Percentiles rank a stretch among this genome's conserved stretches.
Conservation (phyloP, 1,284 basidiomycete genomes). For the Cutaneotrichosporon dermatis region DNA sequence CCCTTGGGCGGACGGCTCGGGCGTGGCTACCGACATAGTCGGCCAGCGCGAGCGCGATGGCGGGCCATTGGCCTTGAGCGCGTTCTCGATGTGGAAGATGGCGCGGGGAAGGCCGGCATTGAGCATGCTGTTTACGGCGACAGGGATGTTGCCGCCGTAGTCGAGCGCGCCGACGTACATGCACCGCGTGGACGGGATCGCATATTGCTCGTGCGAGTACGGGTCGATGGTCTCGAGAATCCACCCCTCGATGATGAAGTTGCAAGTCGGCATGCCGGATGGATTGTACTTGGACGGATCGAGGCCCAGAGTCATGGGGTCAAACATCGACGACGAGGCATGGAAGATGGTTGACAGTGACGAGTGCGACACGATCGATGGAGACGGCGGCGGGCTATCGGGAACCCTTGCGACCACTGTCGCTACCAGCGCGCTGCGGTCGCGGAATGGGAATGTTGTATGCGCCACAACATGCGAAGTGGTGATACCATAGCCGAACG, state of each 20-base stretch:
- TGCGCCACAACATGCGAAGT: conserved; percentile 55
- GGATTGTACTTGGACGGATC: conserved; percentile 70
- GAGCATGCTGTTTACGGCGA: conserved; percentile 80
- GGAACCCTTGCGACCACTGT: conserved; percentile 65
- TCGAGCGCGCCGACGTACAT: conserved; percentile 85
- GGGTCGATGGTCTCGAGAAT: conserved; percentile 94
- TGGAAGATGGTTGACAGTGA: conserved; percentile 60
- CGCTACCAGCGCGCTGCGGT: conserved; percentile 78
- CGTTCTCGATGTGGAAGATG: conserved; percentile 66
- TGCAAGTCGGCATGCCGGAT: conserved; percentile 67
- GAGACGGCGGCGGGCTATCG: conserved; percentile 49
- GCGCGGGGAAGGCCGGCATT: conserved; percentile 68
- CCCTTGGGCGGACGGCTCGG: conserved; percentile 24
- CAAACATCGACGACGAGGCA: conserved; percentile 68
- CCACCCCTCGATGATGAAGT: conserved; percentile 89
- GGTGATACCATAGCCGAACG: conserved; percentile 70
- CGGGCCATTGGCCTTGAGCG: conserved; percentile 58
- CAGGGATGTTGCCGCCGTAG: conserved; percentile 79
- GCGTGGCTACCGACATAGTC: conserved; percentile 41
- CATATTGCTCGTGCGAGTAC: conserved; percentile 89
- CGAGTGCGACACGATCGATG: conserved; percentile 46
- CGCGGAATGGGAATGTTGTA: conserved; percentile 83
- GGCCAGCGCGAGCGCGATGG: conserved; percentile 66
- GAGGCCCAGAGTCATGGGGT: conserved; percentile 57
- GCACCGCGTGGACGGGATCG: conserved; percentile 89